Conservation (phyloP, 176 grass and related monocot genomes). For the Bonia amplexicaulis region DNA sequence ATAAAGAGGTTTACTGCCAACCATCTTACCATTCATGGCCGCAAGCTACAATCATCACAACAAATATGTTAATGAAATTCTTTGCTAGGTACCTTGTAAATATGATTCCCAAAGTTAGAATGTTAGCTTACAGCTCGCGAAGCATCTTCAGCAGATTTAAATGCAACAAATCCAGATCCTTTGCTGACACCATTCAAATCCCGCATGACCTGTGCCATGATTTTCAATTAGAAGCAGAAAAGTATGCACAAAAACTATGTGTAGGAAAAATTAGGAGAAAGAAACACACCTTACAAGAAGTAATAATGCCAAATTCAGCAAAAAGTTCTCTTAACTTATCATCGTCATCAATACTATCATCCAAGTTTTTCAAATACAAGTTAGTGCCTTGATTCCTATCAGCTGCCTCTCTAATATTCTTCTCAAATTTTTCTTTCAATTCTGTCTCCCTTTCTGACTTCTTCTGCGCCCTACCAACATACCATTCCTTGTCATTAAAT, state of each 20-base stretch:
- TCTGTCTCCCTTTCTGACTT: slow-evolving; percentile 64
- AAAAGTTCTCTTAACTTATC: slow-evolving; percentile 59
- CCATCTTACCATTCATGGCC: slow-evolving; percentile 58
- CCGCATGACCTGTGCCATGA: slow-evolving; percentile 44
- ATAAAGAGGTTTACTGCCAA: slow-evolving; percentile 63
- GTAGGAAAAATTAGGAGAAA: background rate
- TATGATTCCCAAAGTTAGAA: background rate
- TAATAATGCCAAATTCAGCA: slow-evolving; percentile 48
- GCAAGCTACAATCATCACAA: background rate
- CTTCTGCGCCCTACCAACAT: slow-evolving; percentile 68
- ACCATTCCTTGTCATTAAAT: slow-evolving; percentile 64
- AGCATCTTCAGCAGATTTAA: slow-evolving; percentile 57
- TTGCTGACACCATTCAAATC: slow-evolving; percentile 69
- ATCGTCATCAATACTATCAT: slow-evolving; percentile 52
- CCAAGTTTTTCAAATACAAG: slow-evolving; percentile 66
- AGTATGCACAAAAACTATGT: background rate
- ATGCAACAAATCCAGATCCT: slow-evolving; percentile 78
- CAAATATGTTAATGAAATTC: background rate
- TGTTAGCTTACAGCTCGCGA: slow-evolving; percentile 45
- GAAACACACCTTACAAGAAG: slow-evolving; percentile 63
- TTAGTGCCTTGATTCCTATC: slow-evolving; percentile 59
- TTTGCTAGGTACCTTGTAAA: background rate
- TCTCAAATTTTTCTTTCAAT: slow-evolving; percentile 63
- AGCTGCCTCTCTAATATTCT: slow-evolving; percentile 49
- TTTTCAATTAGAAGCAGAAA: background rate